phyloP scores from a whole-genome alignment of 1,284 basidiomycete genomes.

The Cutaneotrichosporon spelunceum region DNA sequence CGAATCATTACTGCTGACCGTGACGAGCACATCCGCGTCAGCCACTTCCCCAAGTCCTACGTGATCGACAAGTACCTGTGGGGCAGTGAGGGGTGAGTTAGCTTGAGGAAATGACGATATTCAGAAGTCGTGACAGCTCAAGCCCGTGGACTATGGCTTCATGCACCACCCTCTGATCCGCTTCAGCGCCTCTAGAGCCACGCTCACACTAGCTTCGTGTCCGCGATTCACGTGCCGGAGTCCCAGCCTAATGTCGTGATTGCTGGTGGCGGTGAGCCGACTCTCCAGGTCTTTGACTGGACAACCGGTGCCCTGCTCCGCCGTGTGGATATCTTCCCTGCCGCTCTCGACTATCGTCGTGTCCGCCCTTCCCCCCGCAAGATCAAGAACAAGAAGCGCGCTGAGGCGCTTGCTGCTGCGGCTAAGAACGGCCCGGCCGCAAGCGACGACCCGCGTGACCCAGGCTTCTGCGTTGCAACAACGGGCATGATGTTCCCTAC shows the following conservation, averaged over 20 bases:
- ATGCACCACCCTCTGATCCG: constrained; percentile 13
- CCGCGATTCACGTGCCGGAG: constrained; percentile 67
- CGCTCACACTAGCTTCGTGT: constrained; percentile 64
- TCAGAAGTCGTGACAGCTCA: constrained; percentile 10
- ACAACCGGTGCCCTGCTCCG: constrained; percentile 58
- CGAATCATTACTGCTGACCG: constrained; percentile 82
- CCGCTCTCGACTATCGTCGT: constrained; percentile 62
- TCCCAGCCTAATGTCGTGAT: constrained; percentile 60
- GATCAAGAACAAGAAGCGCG: constrained; percentile 30
- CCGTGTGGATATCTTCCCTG: constrained; percentile 59
- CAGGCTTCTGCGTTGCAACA: constrained; percentile 40
- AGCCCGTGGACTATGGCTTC: constrained; percentile 7
- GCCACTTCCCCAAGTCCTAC: constrained; percentile 78
- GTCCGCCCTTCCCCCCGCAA: constrained; percentile 51
- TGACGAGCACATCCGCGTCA: constrained; percentile 90
- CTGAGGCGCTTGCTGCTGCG: constrained; percentile 5
- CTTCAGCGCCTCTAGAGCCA: background rate
- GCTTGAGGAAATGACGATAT: constrained; percentile 5
- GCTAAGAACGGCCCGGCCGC: constrained; percentile 26
- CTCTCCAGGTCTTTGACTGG: constrained; percentile 78
- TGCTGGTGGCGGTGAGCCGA: constrained; percentile 81
- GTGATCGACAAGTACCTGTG: constrained; percentile 79
- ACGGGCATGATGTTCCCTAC: constrained; percentile 43
- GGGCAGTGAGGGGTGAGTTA: constrained; percentile 70
- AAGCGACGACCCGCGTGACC: constrained; percentile 23